Base-by-base conservation (phyloP, 2,329 filamentous ascomycete genomes). In the Talaromyces verruculosus region DNA sequence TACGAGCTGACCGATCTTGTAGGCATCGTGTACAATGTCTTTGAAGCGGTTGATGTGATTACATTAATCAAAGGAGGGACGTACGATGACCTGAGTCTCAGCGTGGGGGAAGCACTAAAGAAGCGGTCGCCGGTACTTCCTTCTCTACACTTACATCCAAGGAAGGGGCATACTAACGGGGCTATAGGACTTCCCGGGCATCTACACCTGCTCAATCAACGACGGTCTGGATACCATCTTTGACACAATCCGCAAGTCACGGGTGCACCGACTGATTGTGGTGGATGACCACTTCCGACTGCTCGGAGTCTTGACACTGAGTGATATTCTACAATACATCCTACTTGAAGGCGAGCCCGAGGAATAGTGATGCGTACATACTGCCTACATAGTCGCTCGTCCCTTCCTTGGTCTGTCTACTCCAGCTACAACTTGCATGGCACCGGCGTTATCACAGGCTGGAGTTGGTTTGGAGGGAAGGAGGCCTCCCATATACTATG, bases 21-120 rank as follows among this genome's bases (percentile, higher is more conserved):
- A 87, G 88, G 87, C 61, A 82, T 87, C 37, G 88, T 99, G 0
- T 87, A 98, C 69, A 99, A 99, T 74, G 93, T 98, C 11, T 99
- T 99, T 74, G 96, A 99, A 80, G 92, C 95, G 1, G 93, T 99
- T 61, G 95, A 99, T 78, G 93, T 99, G 67, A 97, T 99, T 71
- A 90, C 93, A 0, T 89, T 97, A 72, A 96, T 99, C 80, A 96
- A 96, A 79, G 93, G 92, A 25, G 93, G 93, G 22, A 88, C 88
- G 41, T 98, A 98, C 74, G 95, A 98, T 69, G 94, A 97, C 71
- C 83, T 99, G 65, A 89, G 90, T 67, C 87, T 93, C 22, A 91
- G 87, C 6, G 91, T 98, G 4, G 95, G 94, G 51, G 93, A 97
- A 68, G 94, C 94, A 1, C 82, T 98, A 65, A 89, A 92, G 72